Percentiles rank a stretch among this genome's conserved stretches.
These are phyloP conservation scores for Puccinia triticina DNA, from an alignment of 1,284 basidiomycete species.

Conservation along the genomic window DNA sequence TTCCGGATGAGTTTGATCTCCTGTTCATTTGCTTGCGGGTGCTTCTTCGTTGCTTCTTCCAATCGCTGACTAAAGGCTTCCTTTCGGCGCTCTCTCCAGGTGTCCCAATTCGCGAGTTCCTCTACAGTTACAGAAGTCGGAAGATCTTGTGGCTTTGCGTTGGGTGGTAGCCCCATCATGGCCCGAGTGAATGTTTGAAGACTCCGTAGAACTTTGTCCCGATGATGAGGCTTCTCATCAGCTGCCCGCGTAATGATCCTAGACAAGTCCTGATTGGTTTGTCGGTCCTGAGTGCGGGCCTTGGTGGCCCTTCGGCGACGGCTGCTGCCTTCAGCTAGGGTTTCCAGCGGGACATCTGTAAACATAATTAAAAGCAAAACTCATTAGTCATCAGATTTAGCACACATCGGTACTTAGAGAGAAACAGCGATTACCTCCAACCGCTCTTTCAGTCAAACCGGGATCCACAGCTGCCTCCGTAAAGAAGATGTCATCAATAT, in stretches of 20 bases:
- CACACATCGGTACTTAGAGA: background rate
- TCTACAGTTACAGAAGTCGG: background rate
- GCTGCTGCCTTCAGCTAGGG: background rate
- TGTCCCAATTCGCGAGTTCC: background rate
- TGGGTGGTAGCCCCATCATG: constrained; percentile 1
- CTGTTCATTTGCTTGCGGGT: constrained; percentile 5
- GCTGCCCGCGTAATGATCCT: background rate
- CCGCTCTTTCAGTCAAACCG: background rate
- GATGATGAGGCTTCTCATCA: constrained; percentile 9
- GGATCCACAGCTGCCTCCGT: background rate
- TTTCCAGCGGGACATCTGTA: background rate
- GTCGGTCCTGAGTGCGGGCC: background rate
- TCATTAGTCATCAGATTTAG: too few relatives aligned
- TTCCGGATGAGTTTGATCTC: constrained; percentile 7
- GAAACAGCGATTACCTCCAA: background rate
- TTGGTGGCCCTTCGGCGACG: background rate
- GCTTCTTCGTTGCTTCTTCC: background rate
- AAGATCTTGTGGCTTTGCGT: background rate
- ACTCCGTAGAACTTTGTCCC: background rate
- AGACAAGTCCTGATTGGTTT: background rate
- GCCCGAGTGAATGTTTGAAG: constrained; percentile 19
- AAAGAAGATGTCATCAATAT: constrained; percentile 14
- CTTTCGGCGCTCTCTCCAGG: constrained; percentile 24
- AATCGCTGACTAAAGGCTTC: background rate
- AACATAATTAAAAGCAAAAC: background rate